Percentiles rank a stretch among this genome's conserved stretches.
phyloP scores from a whole-genome alignment of 2,329 filamentous ascomycete genomes.

The Thelonectria blattea region DNA sequence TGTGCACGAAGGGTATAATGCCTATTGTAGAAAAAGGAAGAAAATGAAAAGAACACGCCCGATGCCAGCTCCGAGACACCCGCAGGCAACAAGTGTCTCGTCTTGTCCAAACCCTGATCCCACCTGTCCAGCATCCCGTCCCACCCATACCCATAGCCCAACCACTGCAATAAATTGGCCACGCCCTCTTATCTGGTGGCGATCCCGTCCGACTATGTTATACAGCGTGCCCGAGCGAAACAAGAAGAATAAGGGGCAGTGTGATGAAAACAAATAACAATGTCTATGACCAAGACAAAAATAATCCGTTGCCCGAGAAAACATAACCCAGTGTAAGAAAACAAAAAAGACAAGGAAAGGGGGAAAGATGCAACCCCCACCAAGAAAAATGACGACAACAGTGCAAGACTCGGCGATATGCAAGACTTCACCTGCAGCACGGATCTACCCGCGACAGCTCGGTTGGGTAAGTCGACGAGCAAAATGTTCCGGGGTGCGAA shows the following conservation, averaged over 20 bases:
- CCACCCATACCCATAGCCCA: constrained; percentile 10
- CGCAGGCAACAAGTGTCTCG: constrained; percentile 17
- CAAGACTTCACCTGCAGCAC: constrained; percentile 21
- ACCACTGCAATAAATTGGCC: neutral
- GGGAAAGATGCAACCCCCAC: constrained; percentile 12
- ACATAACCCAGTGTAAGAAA: constrained; percentile 4
- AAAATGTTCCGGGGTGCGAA: constrained; percentile 6
- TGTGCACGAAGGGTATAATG: constrained; percentile 42
- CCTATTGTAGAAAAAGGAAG: constrained; percentile 35
- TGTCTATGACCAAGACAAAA: constrained; percentile 26
- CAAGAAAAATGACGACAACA: constrained; percentile 23
- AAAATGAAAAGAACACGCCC: constrained; percentile 19
- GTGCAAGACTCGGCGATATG: constrained; percentile 23
- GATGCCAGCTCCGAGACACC: constrained; percentile 23
- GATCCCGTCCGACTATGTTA: constrained; percentile 30
- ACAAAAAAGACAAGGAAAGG: constrained; percentile 8
- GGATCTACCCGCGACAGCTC: constrained; percentile 38
- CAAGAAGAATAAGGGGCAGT: neutral
- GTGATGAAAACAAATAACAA: constrained; percentile 8
- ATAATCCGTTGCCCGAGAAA: constrained; percentile 1
- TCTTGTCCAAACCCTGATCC: constrained; percentile 15
- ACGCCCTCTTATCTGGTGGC: constrained; percentile 32
- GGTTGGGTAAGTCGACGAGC: constrained; percentile 27
- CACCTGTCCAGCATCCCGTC: constrained; percentile 28
- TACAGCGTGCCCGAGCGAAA: constrained; percentile 22